Evolutionary conservation across 192 early-diverging fungal species (phyloP).

Genomic region (Entomortierella beljakovae): DNA sequence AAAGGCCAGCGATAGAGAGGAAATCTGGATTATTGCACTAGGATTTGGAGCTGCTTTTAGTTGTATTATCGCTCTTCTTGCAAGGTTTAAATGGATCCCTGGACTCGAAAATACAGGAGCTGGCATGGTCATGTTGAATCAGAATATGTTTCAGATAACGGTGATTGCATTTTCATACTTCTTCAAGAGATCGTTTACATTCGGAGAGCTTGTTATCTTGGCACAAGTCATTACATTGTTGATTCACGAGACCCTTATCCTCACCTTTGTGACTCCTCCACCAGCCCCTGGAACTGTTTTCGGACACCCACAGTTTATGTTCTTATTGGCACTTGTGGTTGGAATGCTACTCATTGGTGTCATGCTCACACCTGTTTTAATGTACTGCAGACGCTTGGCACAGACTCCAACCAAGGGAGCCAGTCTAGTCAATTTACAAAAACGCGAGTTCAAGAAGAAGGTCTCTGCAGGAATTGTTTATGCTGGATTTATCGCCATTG

Average conservation of each 20-base stretch:
- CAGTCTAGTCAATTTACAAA: conserved; percentile 21
- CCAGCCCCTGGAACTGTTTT: conserved; percentile 11
- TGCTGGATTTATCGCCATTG: conserved; percentile 47
- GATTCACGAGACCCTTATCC: conserved; percentile 34
- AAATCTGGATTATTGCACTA: conserved; percentile 49
- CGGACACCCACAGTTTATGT: conserved; percentile 55
- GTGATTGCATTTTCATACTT: conserved; percentile 49
- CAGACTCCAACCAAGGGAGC: conserved; percentile 61
- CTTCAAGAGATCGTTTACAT: conserved; percentile 69
- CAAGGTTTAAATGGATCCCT: conserved; percentile 39
- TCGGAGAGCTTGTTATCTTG: conserved; percentile 74
- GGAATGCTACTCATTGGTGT: conserved; percentile 79
- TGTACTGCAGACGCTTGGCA: conserved; percentile 59
- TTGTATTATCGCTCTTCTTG: conserved; percentile 28
- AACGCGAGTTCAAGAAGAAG: conserved; percentile 54
- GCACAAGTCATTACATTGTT: conserved; percentile 68
- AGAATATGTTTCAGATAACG: conserved; percentile 50
- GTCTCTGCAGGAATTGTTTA: conserved; percentile 58
- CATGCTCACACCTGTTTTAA: conserved; percentile 62
- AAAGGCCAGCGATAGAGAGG: conserved; percentile 51
- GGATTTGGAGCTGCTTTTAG: conserved; percentile 39
- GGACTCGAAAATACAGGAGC: conserved; percentile 42
- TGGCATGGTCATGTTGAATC: conserved; percentile 50
- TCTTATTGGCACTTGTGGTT: conserved; percentile 72
- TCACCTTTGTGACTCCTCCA: conserved; percentile 26